Evolutionary conservation across 441 rosid genomes (phyloP).

Genomic region (Gossypium aridum): DNA sequence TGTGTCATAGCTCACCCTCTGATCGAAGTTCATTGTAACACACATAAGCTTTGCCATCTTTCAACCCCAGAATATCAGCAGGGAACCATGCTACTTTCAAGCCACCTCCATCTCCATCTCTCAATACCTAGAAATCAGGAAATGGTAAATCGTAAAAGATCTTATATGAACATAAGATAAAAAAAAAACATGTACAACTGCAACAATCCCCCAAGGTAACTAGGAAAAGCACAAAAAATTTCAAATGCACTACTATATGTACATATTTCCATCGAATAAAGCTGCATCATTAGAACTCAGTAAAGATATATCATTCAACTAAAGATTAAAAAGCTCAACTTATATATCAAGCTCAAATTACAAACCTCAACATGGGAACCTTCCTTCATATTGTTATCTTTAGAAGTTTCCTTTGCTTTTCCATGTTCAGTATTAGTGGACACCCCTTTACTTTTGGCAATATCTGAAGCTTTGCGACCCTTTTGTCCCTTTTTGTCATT

Average conservation of each 20-base stretch:
- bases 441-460: conserved; percentile 28
- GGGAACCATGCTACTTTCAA: conserved; percentile 77
- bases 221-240: not conserved
- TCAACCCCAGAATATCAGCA: conserved; percentile 65
- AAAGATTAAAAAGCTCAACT: not conserved
- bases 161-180: not conserved
- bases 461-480: conserved; percentile 36
- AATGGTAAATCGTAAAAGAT: conserved; percentile 11
- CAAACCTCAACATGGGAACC: conserved; percentile 92
- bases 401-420: conserved; percentile 30
- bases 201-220: not conserved
- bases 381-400: conserved; percentile 51
- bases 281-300: not conserved
- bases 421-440: conserved; percentile 28
- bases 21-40: conserved; percentile 56
- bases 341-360: not conserved
- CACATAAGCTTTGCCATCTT: conserved; percentile 78
- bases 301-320: not conserved
- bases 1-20: conserved; percentile 43
- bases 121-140: conserved; percentile 53
- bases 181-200: not conserved
- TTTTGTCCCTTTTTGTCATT: conserved; percentile 42
- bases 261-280: not conserved
- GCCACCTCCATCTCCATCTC: conserved; percentile 69
- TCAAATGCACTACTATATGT: not conserved